Base-by-base conservation (phyloP, 345 rosid species). In the Melaleuca alternifolia region DNA sequence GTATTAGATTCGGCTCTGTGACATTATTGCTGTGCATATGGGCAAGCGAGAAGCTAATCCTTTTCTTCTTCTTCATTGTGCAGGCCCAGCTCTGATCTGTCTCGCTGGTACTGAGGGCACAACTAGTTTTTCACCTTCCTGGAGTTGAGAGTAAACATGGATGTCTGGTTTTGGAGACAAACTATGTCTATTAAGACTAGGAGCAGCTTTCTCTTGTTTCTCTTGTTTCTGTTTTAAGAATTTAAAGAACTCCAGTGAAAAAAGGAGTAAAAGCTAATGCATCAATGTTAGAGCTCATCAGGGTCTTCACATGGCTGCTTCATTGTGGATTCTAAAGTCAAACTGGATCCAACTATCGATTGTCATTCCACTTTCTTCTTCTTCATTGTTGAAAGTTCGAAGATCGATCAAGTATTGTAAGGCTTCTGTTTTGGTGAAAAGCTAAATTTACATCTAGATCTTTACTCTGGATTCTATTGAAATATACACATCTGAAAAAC, bases 61-160 rank as follows among this genome's bases (percentile, higher is more conserved):
- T 51, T 50, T 26, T 65, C 23, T 51, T 28, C 75, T 18, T 77
- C 6, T 53, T 62, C 85, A 61, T 82, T 86, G 53, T 86, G 82
- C 85, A 90, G 93, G 86, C 84, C 62, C 59, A 65, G 54, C 86
- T 82, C 81, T 91, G 88, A 89, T 37, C 85, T 33, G 33, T 41
- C 52, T 83, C 65, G 48, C 50, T 48, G 41, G 10, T 28, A 20
- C 33, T 53, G 51, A 59, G 50, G 87, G 14, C 52, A 50, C 53
- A 76, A 18, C 23, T 10, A 24, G 51, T 57, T 71, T 16, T 21
- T 21, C 24, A 52, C 41, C 84, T 83, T 54, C 56, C 56, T 51
- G 3, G 21, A 50, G 44, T 83, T 21, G n/a, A 50, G 84, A n/a
- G 52, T 51, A 56, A 30, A 48, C 46, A 52, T 28, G 46, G 26